Base-by-base conservation (phyloP, 176 grass and related monocot genomes). In the Triticum timopheevii region DNA sequence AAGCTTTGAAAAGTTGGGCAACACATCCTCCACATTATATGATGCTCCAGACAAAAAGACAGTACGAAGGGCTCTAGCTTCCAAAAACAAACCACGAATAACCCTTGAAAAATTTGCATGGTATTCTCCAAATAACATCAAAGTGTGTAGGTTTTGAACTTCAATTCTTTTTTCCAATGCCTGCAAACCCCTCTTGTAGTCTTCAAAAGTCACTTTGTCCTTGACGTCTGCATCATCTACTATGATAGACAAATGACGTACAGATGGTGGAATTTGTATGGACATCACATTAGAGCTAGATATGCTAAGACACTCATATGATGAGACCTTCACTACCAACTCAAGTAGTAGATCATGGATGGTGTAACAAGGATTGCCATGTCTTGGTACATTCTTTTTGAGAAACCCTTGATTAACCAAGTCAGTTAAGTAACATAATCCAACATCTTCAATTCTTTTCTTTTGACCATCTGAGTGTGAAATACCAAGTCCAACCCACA, bases 401-500 rank as follows among this genome's bases (percentile, higher is more conserved):
- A 82, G 61, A 54, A 82, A 80, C 0, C 73, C 44, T 19, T 49
- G 2, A 1, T 36, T 35, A 35, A 62, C 24, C 36, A 93, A 31
- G 3, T 82, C 61, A 28, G 27, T 23, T 0, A 90, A 24, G 30
- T 52, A 66, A 6, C 3, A 2, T 0, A 7, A 2, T 5, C 87
- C 84, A 8, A 79, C 27, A 24, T 89, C 78, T 20, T 88, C 83
- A 8, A 72, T 77, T 2, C 22, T 76, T 16, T 69, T 78, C 2
- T 27, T 70, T 0, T 70, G 33, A 19, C 2, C 34, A 39, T 10
- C 6, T 13, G 38, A 9, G 38, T 36, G 13, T 67, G 87, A 39
- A 12, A 90, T 27, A 6, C 35, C 69, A 4, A 81, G 69, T 50
- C 80, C 84, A 25, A 78, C 80, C 91, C 91, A 93, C 1, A 93